Conservation (phyloP, 768 basidiomycete genomes). For the Serendipita sp. region DNA sequence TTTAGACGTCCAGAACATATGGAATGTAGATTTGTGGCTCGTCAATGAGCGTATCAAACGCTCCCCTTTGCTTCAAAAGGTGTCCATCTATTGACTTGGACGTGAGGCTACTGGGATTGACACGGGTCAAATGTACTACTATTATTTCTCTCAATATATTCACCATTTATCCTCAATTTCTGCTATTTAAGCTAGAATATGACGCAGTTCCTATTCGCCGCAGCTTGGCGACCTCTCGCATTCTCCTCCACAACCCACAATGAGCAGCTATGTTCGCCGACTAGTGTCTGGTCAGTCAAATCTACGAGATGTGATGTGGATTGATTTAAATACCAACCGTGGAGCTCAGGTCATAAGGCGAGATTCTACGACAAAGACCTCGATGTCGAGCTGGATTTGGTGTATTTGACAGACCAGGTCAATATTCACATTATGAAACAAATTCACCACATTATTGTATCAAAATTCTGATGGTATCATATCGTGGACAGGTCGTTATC, state of each 20-base stretch:
- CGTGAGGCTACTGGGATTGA: too few species aligned
- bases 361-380: constrained; percentile 54
- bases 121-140: too few species aligned
- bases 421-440: constrained; percentile 33
- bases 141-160: too few species aligned
- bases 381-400: constrained; percentile 43
- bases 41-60: too few species aligned
- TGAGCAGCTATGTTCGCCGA: constrained; percentile 52
- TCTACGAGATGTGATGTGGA: neutral
- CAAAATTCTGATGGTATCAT: constrained; percentile 36
- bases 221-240: too few species aligned
- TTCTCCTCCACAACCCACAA: constrained; percentile 13
- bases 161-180: too few species aligned
- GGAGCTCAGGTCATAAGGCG: constrained; percentile 31
- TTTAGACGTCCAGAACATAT: too few species aligned
- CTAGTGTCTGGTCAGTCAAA: constrained; percentile 50
- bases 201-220: too few species aligned
- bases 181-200: too few species aligned
- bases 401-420: constrained; percentile 11
- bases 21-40: too few species aligned
- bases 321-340: neutral
- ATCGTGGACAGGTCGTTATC: constrained; percentile 10
- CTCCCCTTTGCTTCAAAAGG: too few species aligned
- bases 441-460: constrained; percentile 37
- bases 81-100: too few species aligned